phyloP scores from a whole-genome alignment of 495 filamentous ascomycete genomes.

The Aspergillus haitiensis region DNA sequence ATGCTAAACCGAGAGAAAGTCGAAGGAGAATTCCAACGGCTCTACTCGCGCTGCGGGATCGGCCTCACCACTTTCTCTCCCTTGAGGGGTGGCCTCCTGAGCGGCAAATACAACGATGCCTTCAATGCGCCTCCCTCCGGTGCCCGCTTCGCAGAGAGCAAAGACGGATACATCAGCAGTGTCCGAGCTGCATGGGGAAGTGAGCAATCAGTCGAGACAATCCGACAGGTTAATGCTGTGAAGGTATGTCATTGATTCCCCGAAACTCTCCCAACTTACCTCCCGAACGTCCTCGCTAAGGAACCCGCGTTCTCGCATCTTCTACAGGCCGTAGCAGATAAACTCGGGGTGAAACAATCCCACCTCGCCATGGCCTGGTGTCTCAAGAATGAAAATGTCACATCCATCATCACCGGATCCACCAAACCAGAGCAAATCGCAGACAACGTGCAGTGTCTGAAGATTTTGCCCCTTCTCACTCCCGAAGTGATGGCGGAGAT shows the following conservation, averaged over 20 bases:
- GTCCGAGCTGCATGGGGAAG: conserved; percentile 32
- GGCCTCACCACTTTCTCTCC: conserved; percentile 76
- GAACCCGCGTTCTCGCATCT: too few relatives aligned
- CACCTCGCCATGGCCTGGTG: conserved; percentile 78
- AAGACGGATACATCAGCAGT: conserved; percentile 36
- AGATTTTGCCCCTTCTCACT: conserved; percentile 60
- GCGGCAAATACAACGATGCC: conserved; percentile 77
- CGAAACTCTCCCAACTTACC: neutral
- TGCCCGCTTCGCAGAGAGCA: conserved; percentile 42
- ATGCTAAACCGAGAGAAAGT: conserved; percentile 69
- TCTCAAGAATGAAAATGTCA: conserved; percentile 72
- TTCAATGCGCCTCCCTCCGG: conserved; percentile 35
- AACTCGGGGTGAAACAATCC: conserved; percentile 62
- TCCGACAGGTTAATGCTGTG: conserved; percentile 29
- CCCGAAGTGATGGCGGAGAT: conserved; percentile 69
- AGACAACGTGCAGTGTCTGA: conserved; percentile 66
- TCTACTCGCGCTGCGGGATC: conserved; percentile 63
- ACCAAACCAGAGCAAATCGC: conserved; percentile 70
- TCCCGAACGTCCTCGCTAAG: neutral
- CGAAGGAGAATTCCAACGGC: conserved; percentile 69
- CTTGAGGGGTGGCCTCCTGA: conserved; percentile 69
- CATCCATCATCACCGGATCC: conserved; percentile 75
- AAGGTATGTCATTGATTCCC: conserved; percentile 22
- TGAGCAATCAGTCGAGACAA: conserved; percentile 28
- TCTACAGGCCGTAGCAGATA: conserved; percentile 66